Conservation (phyloP, 2,329 filamentous ascomycete species). For the Aspergillus versicolor region DNA sequence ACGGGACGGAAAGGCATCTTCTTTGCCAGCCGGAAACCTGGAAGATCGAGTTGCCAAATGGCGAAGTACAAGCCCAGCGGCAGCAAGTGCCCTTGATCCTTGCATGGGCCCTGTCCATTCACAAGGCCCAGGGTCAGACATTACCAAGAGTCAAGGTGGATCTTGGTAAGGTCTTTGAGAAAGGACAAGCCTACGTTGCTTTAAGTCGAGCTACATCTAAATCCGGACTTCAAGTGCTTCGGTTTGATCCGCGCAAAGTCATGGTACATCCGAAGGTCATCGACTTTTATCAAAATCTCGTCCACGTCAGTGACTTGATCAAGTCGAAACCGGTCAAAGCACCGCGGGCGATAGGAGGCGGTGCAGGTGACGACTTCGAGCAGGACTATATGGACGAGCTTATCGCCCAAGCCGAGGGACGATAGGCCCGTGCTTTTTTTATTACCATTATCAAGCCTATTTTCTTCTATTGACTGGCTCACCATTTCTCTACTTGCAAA, state of each 20-base stretch:
- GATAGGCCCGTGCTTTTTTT: background rate
- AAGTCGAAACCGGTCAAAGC: conserved; percentile 25
- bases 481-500: conserved; percentile 5
- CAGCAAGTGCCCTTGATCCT: conserved; percentile 83
- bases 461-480: background rate
- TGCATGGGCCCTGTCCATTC: conserved; percentile 95
- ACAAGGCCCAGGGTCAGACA: conserved; percentile 96
- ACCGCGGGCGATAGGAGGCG: conserved; percentile 23
- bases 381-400: conserved; percentile 40
- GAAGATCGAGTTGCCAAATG: conserved; percentile 96
- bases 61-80: conserved; percentile 86
- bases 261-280: conserved; percentile 89
- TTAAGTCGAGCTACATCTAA: conserved; percentile 89
- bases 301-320: conserved; percentile 63
- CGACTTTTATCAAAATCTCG: conserved; percentile 79
- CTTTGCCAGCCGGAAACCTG: conserved; percentile 85
- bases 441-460: background rate
- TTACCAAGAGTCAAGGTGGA: conserved; percentile 93
- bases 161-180: conserved; percentile 88
- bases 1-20: conserved; percentile 73
- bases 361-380: conserved; percentile 43
- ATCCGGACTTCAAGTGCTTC: conserved; percentile 78
- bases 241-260: conserved; percentile 87
- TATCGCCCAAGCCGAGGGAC: conserved; percentile 2
- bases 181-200: conserved; percentile 95